phyloP scores from a whole-genome alignment of 1,284 basidiomycete species.

The Ganoderma sp. region DNA sequence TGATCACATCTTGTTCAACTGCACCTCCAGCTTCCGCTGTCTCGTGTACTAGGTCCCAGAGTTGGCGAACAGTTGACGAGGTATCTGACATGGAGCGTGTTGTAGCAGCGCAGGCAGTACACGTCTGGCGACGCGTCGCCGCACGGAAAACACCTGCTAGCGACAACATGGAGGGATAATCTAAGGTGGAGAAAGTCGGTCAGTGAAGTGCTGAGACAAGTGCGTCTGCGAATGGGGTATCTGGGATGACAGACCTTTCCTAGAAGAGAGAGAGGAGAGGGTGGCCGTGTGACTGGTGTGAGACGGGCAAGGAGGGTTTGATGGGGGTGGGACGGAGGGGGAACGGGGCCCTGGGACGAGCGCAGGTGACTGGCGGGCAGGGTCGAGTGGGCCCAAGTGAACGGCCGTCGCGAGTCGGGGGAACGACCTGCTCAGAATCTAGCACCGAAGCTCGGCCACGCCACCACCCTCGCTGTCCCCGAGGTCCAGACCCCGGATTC shows the following conservation, averaged over 20 bases:
- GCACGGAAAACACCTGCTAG: conserved; percentile 31
- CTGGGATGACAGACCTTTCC: conserved; percentile 16
- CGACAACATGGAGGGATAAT: conserved; percentile 30
- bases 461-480: conserved; percentile 14
- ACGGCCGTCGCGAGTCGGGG: conserved; percentile 6
- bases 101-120: conserved; percentile 8
- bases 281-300: conserved; percentile 30
- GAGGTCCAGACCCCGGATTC: conserved; percentile 22
- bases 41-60: conserved; percentile 17
- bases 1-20: not conserved
- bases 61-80: not conserved
- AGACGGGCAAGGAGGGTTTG: conserved; percentile 12
- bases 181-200: conserved; percentile 12
- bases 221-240: conserved; percentile 8
- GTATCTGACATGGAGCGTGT: conserved; percentile 21
- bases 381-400: conserved; percentile 10
- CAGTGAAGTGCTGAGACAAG: conserved; percentile 9
- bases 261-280: conserved; percentile 17
- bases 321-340: conserved; percentile 13
- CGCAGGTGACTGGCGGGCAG: conserved; percentile 17
- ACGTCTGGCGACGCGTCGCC: conserved; percentile 29
- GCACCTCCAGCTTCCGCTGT: not conserved
- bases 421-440: not conserved
- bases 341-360: conserved; percentile 2
- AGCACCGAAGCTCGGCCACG: not conserved